Conservation (phyloP, 2,329 filamentous ascomycete species). For the Sphaerostilbella broomeana region DNA sequence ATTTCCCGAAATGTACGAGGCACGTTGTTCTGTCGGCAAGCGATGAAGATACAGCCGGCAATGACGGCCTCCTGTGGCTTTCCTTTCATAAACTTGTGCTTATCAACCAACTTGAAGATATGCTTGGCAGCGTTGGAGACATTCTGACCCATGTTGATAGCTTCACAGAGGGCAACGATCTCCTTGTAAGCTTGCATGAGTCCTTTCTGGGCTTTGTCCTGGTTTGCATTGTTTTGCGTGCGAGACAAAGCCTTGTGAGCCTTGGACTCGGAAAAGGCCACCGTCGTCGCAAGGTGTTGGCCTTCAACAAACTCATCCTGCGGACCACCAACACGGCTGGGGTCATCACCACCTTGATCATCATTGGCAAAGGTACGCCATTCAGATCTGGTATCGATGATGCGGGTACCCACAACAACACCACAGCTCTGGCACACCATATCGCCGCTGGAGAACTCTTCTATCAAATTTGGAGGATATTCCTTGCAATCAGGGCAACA, state of each 20-base stretch:
- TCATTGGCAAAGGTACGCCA: conserved; percentile 99
- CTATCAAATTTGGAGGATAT: conserved; percentile 82
- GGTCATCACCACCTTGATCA: conserved; percentile 92
- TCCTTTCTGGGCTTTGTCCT: conserved; percentile 76
- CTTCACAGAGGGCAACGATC: conserved; percentile 81
- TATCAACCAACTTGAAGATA: conserved; percentile 90
- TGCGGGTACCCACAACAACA: conserved; percentile 80
- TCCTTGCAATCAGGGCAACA: conserved; percentile 90
- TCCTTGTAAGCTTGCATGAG: conserved; percentile 82
- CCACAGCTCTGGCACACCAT: conserved; percentile 91
- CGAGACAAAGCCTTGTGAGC: conserved; percentile 70
- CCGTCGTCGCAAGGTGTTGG: conserved; percentile 80
- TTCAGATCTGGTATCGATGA: conserved; percentile 93
- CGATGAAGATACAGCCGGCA: conserved; percentile 95
- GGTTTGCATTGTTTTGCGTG: conserved; percentile 77
- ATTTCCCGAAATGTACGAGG: conserved; percentile 92
- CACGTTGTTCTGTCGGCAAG: conserved; percentile 81
- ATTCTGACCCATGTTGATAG: conserved; percentile 70
- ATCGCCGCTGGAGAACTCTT: conserved; percentile 88
- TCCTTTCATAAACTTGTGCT: conserved; percentile 88
- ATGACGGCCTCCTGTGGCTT: conserved; percentile 92
- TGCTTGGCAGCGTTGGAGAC: conserved; percentile 89
- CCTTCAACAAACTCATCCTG: conserved; percentile 86
- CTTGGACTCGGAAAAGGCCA: conserved; percentile 73
- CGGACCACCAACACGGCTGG: conserved; percentile 93